A percentile compares a stretch with the other conserved stretches of the same genome.
These are phyloP conservation scores for Linderniella brevidens DNA, from an alignment of 257 asterid genomes.

Conservation along the genomic window DNA sequence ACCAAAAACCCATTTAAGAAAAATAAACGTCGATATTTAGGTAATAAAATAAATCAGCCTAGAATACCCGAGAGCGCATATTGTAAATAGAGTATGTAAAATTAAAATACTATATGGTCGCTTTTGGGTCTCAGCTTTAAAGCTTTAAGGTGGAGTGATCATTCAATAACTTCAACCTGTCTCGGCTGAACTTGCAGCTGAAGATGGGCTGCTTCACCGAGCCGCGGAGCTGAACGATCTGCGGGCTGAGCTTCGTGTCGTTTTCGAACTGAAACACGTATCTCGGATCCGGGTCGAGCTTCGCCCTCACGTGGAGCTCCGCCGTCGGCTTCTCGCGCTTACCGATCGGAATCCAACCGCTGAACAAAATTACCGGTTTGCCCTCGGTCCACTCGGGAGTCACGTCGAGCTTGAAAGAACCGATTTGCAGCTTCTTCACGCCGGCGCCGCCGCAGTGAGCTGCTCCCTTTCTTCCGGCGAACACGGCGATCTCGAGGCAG, in stretches of 20 bases:
- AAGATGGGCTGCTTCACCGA: conserved; percentile 70
- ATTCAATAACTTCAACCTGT: no score
- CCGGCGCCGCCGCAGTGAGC: conserved; percentile 58
- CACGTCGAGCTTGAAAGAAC: conserved; percentile 62
- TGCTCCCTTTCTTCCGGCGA: conserved; percentile 47
- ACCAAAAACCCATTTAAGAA: no score
- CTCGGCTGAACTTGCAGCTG: conserved; percentile 87
- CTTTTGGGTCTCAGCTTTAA: no score
- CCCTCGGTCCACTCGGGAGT: conserved; percentile 91
- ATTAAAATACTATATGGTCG: no score
- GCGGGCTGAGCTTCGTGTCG: conserved; percentile 72
- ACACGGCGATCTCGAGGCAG: conserved; percentile 63
- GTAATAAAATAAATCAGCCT: no score
- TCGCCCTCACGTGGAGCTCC: conserved; percentile 78
- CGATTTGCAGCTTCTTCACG: conserved; percentile 62
- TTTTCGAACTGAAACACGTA: conserved; percentile 82
- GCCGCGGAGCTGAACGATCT: conserved; percentile 88
- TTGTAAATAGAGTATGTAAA: no score
- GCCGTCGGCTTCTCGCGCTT: conserved; percentile 58
- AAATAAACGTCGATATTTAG: no score
- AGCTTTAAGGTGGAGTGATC: no score
- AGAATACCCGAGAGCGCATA: no score
- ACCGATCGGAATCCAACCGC: conserved; percentile 87
- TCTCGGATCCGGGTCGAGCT: conserved; percentile 94
- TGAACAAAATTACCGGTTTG: conserved; percentile 56